Evolutionary conservation across 169 alveolate genomes (phyloP), one percentile per base, ranked within the genome.

Genomic region (Plasmodium inui): DNA sequence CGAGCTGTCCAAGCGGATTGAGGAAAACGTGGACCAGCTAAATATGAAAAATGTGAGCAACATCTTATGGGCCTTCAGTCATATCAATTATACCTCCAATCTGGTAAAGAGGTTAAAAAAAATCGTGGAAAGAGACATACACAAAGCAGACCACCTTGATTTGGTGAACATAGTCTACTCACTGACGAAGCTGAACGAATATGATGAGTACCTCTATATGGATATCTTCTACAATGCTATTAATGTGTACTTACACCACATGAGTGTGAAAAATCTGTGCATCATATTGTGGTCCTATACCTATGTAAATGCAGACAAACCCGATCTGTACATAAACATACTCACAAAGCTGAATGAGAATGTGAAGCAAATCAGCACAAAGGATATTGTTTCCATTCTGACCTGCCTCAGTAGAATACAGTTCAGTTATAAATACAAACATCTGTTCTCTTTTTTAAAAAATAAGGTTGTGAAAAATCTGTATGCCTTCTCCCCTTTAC

Each of bases 381-480:
- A 89, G 67, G 94, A 89, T 79, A 67, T 89, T 37, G 89, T 89
- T 12, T 89, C 94, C 8, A 89, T 89, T 26, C 79, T 89, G 50
- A 89, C 94, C 1, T 89, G 94, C 46, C 82, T 89, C 50, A 89
- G 94, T 44, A 26, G 94, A 89, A 89, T 89, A 41, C 82, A 89
- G 50, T 89, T 22, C 82, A 89, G 82, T 79, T 89, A 89, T 67
- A 89, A 81, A 89, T 89, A 89, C 72, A 89, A 89, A 57, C 55
- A 89, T 32, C 34, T 89, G n/a, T 89, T 61, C 41, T 61, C 46
- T 28, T 85, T 78, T 73, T 89, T 89, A 67, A 89, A 89, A 79
- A 89, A 89, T 89, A 89, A 89, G 39, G 82, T 89, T 14, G 82
- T 89, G 28, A 89, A 89, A 89, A 78, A 70, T 89, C 14, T 89